Evolutionary conservation across 305 asterid genomes (phyloP).

Genomic region (Salvia sclarea): DNA sequence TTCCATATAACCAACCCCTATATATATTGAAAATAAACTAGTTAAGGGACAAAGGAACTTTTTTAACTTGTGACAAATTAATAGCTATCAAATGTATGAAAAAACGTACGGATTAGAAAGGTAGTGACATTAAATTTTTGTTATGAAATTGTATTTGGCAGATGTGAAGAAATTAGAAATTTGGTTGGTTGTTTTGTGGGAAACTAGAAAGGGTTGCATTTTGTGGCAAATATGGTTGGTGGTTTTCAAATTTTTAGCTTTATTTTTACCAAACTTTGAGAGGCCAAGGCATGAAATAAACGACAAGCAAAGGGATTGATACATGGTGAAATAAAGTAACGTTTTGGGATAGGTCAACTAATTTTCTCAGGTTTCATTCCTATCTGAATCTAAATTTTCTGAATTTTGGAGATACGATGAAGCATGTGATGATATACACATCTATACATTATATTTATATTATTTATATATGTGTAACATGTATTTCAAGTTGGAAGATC

Average conservation of each 20-base stretch:
- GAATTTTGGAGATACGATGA: no score
- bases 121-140: no score
- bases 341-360: constrained; percentile 22
- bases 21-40: no score
- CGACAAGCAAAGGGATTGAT: neutral
- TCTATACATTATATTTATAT: neutral
- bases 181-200: neutral
- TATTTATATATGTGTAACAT: neutral
- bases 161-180: neutral
- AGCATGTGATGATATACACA: neutral
- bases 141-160: neutral
- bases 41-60: no score
- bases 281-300: neutral
- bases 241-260: neutral
- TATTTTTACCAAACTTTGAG: constrained; percentile 20
- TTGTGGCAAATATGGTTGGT: constrained; percentile 24
- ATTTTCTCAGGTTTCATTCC: neutral
- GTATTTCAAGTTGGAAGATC: no score
- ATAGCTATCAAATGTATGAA: no score
- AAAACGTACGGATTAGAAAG: no score
- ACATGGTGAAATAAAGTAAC: neutral
- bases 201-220: neutral
- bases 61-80: no score
- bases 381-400: neutral
- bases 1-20: no score